Conservation (phyloP, 2,329 filamentous ascomycete genomes). For the Harringtonia aguacate region DNA sequence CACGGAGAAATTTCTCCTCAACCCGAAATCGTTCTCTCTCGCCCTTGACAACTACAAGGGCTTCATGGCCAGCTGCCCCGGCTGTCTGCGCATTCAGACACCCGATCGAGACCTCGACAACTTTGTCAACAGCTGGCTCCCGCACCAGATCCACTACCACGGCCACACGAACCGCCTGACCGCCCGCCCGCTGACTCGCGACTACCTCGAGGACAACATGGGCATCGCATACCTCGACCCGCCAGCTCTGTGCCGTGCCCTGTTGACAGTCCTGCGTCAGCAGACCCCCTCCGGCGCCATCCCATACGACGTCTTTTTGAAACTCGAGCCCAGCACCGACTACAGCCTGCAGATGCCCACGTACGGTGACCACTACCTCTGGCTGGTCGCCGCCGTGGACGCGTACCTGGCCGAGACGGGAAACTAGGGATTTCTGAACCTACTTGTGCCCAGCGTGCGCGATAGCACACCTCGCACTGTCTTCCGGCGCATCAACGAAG, state of each 20-base stretch:
- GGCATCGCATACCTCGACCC: constrained; percentile 48
- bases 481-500: constrained; percentile 42
- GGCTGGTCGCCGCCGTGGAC: constrained; percentile 43
- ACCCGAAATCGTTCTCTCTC: constrained; percentile 35
- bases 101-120: constrained; percentile 45
- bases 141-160: constrained; percentile 47
- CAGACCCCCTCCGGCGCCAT: constrained; percentile 44
- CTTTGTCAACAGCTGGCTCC: constrained; percentile 49
- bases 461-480: constrained; percentile 36
- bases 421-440: constrained; percentile 38
- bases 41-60: constrained; percentile 34
- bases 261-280: constrained; percentile 38
- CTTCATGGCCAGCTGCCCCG: constrained; percentile 39
- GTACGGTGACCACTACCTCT: constrained; percentile 49
- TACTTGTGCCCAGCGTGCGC: constrained; percentile 30
- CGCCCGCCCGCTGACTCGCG: constrained; percentile 47
- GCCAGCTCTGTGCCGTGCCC: constrained; percentile 33
- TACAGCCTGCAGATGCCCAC: constrained; percentile 53
- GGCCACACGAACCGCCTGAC: constrained; percentile 48
- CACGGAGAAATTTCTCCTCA: too few relatives aligned
- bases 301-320: constrained; percentile 45
- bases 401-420: constrained; percentile 44
- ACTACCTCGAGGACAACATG: constrained; percentile 51
- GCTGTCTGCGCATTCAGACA: constrained; percentile 40
- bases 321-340: constrained; percentile 43